Evolutionary conservation across 345 rosid genomes (phyloP), one percentile per base, ranked within the genome.

Genomic region (Punica granatum): DNA sequence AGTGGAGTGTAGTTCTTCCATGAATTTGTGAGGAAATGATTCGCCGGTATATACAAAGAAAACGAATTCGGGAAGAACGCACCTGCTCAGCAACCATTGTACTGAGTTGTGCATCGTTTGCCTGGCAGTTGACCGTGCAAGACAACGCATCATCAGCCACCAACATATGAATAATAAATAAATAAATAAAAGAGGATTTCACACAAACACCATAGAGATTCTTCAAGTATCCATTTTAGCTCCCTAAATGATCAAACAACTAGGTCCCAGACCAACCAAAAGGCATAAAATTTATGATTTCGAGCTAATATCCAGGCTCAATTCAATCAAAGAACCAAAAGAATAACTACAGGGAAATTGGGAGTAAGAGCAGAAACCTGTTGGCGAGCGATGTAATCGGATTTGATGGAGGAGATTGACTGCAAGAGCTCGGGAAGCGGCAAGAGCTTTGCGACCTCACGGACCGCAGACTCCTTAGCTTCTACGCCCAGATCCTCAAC

Each of bases 71-170:
- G 53, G 25, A 37, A 64, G 19, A 53, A 58, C 19, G 35, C 41
- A 88, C 97, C 92, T 92, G 99, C 84, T 91, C 99, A 36, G 98
- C 96, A 46, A 94, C 99, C 99, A 92, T 92, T 16, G 99, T 92
- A 77, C 99, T 94, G 67, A 94, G 99, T 43, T 94, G 99, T 9
- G 97, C 97, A 74, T 94, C 99, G 77, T 94, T 94, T 44, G 99
- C 97, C 98, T 92, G 74, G 58, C 58, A 66, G 53, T 31, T 41
- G 39, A 44, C 35, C 41, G 48, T 26, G 64, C 19, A 44, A 41
- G 26, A 53, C 26, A 21, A 43, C 41, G 32, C n/a, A n/a, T n/a
- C 58, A 23, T 28, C 31, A 65, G 59, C 54, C 26, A 28, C 53
- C 68, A 31, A n/a, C n/a, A n/a, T n/a, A n/a, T n/a, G n/a, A n/a